Percentiles rank a stretch among this genome's conserved stretches.
Evolutionary conservation across 768 basidiomycete genomes (phyloP).

Genomic region (Podaxis sp.): DNA sequence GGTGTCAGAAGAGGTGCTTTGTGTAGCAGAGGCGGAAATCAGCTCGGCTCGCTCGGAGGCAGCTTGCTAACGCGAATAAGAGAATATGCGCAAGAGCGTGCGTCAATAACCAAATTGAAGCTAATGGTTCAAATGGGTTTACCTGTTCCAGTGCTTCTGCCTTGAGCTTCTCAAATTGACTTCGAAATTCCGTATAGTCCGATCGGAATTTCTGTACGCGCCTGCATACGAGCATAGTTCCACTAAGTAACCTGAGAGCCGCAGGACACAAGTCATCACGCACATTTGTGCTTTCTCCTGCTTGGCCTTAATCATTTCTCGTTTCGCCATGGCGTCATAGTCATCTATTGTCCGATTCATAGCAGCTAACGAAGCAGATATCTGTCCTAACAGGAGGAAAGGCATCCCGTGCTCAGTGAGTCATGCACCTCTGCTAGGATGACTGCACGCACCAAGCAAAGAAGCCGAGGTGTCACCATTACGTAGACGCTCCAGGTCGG

Average conservation of each 20-base stretch:
- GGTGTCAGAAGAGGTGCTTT: constrained; percentile 47
- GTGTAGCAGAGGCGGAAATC: constrained; percentile 40
- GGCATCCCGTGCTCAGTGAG: constrained; percentile 14
- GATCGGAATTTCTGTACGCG: constrained; percentile 88
- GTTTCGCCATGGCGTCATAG: constrained; percentile 93
- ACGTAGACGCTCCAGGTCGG: constrained; percentile 80
- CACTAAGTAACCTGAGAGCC: not conserved
- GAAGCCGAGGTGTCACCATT: constrained; percentile 79
- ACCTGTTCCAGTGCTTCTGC: constrained; percentile 49
- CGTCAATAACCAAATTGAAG: not conserved
- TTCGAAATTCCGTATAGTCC: constrained; percentile 80
- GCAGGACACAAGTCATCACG: constrained; percentile 18
- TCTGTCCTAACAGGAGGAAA: constrained; percentile 70
- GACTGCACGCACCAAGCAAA: constrained; percentile 63
- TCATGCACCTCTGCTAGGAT: constrained; percentile 5
- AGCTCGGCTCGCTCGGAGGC: constrained; percentile 62
- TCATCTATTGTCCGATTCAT: constrained; percentile 95
- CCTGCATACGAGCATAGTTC: constrained; percentile 35
- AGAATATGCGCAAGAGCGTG: not conserved
- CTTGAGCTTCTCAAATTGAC: constrained; percentile 79
- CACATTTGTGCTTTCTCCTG: constrained; percentile 94
- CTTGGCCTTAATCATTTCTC: constrained; percentile 95
- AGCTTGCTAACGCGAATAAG: constrained; percentile 41
- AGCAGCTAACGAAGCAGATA: constrained; percentile 94
- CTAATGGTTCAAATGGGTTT: constrained; percentile 15